Percentiles rank a stretch among this genome's conserved stretches.
Evolutionary conservation across 352 stramenopile genomes (phyloP).

Genomic region (Globisporangium echinulatum): DNA sequence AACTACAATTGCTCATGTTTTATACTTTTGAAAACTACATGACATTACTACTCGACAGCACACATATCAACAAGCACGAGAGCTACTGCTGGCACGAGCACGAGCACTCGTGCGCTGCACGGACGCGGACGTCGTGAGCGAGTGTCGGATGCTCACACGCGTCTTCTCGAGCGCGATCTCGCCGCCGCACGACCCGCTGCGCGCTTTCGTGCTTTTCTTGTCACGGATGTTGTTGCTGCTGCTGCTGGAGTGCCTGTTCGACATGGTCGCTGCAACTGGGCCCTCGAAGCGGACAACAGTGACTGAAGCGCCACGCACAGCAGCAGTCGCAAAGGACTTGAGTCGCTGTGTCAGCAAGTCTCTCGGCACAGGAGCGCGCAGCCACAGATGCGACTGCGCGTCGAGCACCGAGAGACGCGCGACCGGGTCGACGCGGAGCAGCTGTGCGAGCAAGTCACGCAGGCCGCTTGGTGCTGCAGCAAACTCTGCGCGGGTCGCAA

Average conservation of each 20-base stretch:
- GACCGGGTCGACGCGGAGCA: constrained; percentile 42
- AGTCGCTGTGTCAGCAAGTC: too few species aligned
- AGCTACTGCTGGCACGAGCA: too few species aligned
- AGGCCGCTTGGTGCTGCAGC: constrained; percentile 20
- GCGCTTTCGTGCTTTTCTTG: constrained; percentile 18
- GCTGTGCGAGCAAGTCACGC: constrained; percentile 33
- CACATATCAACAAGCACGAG: not conserved
- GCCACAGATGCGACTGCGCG: constrained; percentile 52
- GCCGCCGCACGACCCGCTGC: constrained; percentile 19
- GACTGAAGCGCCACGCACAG: too few species aligned
- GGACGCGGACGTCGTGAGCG: not conserved
- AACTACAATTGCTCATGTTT: too few species aligned
- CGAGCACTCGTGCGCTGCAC: not conserved
- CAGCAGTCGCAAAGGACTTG: too few species aligned
- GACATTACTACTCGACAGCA: too few species aligned
- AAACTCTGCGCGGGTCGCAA: constrained; percentile 24
- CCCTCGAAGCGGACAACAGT: not conserved
- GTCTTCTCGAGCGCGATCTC: constrained; percentile 64
- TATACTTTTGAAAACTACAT: too few species aligned
- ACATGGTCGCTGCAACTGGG: not conserved
- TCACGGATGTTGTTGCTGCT: not conserved
- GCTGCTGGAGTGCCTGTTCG: not conserved
- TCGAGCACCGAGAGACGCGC: constrained; percentile 40
- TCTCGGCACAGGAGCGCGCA: constrained; percentile 4
- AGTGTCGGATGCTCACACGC: constrained; percentile 33